Evolutionary conservation across 2,329 filamentous ascomycete genomes (phyloP).

Genomic region (Thielaviopsis punctulata): DNA sequence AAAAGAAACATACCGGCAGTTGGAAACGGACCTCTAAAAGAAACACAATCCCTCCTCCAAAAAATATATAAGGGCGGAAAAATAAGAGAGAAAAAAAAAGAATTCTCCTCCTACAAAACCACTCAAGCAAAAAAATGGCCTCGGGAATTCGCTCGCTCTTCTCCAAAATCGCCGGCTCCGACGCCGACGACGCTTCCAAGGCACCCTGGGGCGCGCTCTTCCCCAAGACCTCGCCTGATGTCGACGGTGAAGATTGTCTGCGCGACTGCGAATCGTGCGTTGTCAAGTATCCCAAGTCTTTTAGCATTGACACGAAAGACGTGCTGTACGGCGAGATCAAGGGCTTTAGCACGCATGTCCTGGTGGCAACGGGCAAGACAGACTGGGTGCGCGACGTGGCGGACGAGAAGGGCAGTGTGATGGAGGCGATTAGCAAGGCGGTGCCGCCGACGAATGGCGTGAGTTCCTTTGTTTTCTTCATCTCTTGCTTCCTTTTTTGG

Average conservation of each 20-base stretch:
- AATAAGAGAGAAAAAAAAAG: background rate
- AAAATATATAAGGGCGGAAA: background rate
- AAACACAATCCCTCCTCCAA: background rate
- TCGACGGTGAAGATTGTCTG: constrained; percentile 78
- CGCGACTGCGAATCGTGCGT: constrained; percentile 75
- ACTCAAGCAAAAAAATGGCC: constrained; percentile 22
- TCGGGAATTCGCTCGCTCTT: constrained; percentile 25
- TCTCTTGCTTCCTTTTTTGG: background rate
- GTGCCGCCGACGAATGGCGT: constrained; percentile 51
- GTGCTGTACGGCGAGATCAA: constrained; percentile 71
- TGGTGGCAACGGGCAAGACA: constrained; percentile 88
- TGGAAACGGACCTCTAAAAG: background rate
- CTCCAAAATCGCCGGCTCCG: constrained; percentile 18
- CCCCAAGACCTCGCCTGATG: constrained; percentile 49
- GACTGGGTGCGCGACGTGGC: constrained; percentile 86
- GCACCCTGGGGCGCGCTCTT: constrained; percentile 41
- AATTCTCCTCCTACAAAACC: background rate
- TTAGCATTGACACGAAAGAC: constrained; percentile 61
- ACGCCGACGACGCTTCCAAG: constrained; percentile 12
- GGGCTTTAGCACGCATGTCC: constrained; percentile 73
- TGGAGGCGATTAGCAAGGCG: constrained; percentile 51
- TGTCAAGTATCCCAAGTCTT: constrained; percentile 53
- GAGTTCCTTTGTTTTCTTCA: constrained; percentile 18
- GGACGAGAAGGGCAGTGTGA: constrained; percentile 73
- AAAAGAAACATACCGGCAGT: too few species aligned